Percentiles rank a stretch among this genome's conserved stretches.
Conservation (phyloP, 345 rosid genomes). For the Lumnitzera littorea region DNA sequence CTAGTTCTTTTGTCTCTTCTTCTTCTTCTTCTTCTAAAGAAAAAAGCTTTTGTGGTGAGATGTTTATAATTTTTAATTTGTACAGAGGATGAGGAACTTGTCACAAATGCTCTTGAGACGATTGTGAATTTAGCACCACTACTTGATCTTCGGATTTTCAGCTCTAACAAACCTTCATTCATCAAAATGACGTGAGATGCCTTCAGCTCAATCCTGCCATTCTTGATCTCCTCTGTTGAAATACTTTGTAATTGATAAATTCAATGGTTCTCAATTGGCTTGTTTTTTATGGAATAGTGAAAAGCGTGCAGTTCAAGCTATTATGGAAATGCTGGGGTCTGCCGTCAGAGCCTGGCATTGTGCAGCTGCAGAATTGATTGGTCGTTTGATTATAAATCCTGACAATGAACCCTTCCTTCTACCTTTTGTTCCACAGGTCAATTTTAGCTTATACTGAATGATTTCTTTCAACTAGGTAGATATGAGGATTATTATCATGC, state of each 20-base stretch:
- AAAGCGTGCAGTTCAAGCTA: constrained; percentile 85
- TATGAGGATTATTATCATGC: no score
- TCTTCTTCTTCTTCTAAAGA: no score
- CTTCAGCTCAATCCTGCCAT: constrained; percentile 8
- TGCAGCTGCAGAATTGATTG: constrained; percentile 88
- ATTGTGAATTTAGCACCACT: constrained; percentile 86
- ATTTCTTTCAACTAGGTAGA: no score
- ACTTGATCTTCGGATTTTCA: constrained; percentile 92
- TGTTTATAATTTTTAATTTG: constrained; percentile 9
- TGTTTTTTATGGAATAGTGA: constrained; percentile 45
- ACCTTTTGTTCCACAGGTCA: constrained; percentile 79
- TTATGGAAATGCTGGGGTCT: constrained; percentile 78
- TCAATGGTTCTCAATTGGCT: constrained; percentile 2
- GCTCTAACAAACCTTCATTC: constrained; percentile 72
- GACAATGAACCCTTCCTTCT: constrained; percentile 95
- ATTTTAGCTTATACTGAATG: not conserved
- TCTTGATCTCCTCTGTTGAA: constrained; percentile 10
- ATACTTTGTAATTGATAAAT: not conserved
- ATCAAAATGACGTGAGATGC: constrained; percentile 71
- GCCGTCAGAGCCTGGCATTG: constrained; percentile 87
- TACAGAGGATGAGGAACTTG: constrained; percentile 96
- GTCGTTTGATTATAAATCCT: constrained; percentile 93
- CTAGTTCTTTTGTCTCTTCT: no score
- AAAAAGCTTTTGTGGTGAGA: not conserved
- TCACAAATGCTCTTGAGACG: constrained; percentile 87